Conservation (phyloP, 23 red algal genomes). For the Chondrus crispus region DNA sequence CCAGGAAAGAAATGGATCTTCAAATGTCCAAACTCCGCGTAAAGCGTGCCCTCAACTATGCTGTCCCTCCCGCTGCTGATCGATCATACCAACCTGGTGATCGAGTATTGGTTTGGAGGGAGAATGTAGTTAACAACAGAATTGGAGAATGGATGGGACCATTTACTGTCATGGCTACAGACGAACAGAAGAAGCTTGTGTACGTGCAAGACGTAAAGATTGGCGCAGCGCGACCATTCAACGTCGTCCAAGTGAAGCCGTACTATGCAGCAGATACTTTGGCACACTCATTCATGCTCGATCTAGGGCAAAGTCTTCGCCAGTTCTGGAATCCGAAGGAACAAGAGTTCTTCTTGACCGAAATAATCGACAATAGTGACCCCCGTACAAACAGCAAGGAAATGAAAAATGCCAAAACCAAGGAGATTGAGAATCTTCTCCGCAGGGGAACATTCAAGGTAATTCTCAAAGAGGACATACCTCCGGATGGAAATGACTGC, state of each 20-base stretch:
- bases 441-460: slow-evolving; percentile 4
- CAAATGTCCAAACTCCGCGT: slow-evolving; percentile 1
- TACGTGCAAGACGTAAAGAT: neutral
- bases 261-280: neutral
- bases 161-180: neutral
- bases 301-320: neutral
- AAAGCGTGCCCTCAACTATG: slow-evolving; percentile 9
- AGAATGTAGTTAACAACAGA: neutral
- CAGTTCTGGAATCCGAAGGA: neutral
- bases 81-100: neutral
- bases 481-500: neutral
- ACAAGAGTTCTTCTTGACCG: neutral
- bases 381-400: neutral
- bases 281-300: neutral
- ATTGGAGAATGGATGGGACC: slow-evolving; percentile 31
- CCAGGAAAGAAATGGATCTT: neutral
- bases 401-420: neutral
- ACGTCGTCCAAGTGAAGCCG: slow-evolving; percentile 8
- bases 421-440: neutral
- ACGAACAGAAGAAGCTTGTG: neutral
- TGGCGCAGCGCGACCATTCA: neutral
- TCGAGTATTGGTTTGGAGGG: slow-evolving; percentile 19
- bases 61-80: slow-evolving; percentile 6
- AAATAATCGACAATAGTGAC: neutral
- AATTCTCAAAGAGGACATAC: slow-evolving; percentile 11